A percentile compares a stretch with the other conserved stretches of the same genome.
These are phyloP conservation scores for Colletotrichum sansevieriae DNA, from an alignment of 2,329 filamentous ascomycete species.

Conservation along the genomic window DNA sequence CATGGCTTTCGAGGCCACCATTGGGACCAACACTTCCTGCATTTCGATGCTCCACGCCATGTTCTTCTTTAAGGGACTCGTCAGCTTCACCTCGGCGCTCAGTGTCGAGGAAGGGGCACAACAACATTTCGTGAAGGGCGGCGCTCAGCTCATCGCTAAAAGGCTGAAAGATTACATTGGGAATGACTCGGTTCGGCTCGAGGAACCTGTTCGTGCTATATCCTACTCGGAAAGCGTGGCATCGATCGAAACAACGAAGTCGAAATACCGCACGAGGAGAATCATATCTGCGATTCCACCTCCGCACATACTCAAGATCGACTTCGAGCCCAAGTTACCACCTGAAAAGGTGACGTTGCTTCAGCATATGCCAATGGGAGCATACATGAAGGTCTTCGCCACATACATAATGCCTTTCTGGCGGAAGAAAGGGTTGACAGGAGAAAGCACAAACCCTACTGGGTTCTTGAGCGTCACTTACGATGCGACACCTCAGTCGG, in stretches of 20 bases:
- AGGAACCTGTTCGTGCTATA: slow-evolving; percentile 30
- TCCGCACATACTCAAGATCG: slow-evolving; percentile 33
- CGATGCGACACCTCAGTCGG: slow-evolving; percentile 30
- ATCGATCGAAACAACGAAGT: slow-evolving; percentile 21
- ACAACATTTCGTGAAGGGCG: slow-evolving; percentile 32
- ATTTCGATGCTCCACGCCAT: slow-evolving; percentile 41
- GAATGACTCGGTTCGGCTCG: slow-evolving; percentile 32
- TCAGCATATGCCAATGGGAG: slow-evolving; percentile 39
- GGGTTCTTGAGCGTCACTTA: slow-evolving; percentile 31
- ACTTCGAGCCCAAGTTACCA: slow-evolving; percentile 38
- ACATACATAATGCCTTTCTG: slow-evolving; percentile 41
- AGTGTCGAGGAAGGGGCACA: slow-evolving; percentile 36
- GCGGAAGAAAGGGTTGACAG: slow-evolving; percentile 35
- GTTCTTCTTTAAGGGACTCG: slow-evolving; percentile 34
- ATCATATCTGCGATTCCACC: slow-evolving; percentile 40
- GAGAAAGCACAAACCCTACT: slow-evolving; percentile 34
- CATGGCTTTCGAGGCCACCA: slow-evolving; percentile 30
- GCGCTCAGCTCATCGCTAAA: slow-evolving; percentile 38
- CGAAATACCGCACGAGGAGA: slow-evolving; percentile 13
- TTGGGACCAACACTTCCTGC: slow-evolving; percentile 33
- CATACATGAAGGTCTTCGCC: slow-evolving; percentile 37
- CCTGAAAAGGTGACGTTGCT: slow-evolving; percentile 30
- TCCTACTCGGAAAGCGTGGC: slow-evolving; percentile 28
- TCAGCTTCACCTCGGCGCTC: slow-evolving; percentile 19
- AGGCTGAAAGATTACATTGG: slow-evolving; percentile 28